Percentiles rank a stretch among this genome's conserved stretches.
These are phyloP conservation scores for Datisca glomerata DNA, from an alignment of 306 rosid species.

Conservation along the genomic window DNA sequence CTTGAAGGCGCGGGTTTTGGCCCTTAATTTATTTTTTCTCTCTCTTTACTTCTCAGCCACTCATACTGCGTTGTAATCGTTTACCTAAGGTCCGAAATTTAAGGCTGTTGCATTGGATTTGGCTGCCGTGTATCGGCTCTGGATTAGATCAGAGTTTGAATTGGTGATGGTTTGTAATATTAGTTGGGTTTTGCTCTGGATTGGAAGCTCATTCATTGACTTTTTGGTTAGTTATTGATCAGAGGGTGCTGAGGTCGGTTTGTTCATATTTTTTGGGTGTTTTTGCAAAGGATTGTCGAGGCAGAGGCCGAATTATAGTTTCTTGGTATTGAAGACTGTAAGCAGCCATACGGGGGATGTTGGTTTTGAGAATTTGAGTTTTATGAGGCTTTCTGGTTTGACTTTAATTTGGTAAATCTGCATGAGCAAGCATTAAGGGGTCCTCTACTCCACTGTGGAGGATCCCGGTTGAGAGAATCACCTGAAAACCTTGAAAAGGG, in stretches of 20 bases:
- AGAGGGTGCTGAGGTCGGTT: slow-evolving; percentile 13
- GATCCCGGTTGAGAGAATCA: slow-evolving; percentile 26
- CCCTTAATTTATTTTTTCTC: too few species aligned
- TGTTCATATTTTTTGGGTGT: slow-evolving; percentile 13
- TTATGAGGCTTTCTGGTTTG: slow-evolving; percentile 2
- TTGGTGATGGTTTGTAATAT: too few species aligned
- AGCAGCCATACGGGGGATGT: slow-evolving; percentile 12
- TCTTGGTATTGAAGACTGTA: slow-evolving; percentile 8
- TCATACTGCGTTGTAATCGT: background rate
- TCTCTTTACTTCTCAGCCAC: background rate
- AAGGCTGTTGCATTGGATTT: slow-evolving; percentile 4
- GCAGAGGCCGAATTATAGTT: slow-evolving; percentile 15
- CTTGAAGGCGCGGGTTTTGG: too few species aligned
- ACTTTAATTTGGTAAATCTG: slow-evolving; percentile 22
- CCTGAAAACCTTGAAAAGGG: too few species aligned
- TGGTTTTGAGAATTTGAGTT: slow-evolving; percentile 1
- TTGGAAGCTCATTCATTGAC: too few species aligned
- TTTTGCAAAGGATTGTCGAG: slow-evolving; percentile 12
- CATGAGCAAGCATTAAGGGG: slow-evolving; percentile 51
- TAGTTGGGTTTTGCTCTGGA: too few species aligned
- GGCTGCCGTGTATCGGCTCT: background rate
- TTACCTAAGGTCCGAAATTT: background rate
- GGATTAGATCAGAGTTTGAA: slow-evolving; percentile 19
- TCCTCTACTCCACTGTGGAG: slow-evolving; percentile 65
- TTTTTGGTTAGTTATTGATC: too few species aligned